Evolutionary conservation across 1,139 yeast species (phyloP), one percentile per base, ranked within the genome.

Genomic region (Lodderomyces theae): DNA sequence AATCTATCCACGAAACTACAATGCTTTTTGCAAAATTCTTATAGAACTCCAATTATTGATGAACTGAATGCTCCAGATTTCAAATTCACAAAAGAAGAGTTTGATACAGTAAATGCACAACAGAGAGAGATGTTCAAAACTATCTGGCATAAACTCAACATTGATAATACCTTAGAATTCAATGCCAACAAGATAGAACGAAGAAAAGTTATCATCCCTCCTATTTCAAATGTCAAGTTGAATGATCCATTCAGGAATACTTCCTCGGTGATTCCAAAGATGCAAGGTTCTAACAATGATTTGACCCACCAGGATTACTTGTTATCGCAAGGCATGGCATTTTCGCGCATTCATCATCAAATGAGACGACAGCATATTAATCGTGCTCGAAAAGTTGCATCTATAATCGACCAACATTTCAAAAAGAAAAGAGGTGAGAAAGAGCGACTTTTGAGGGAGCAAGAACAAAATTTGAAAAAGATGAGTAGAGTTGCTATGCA

Each of bases 381-480:
- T n/a, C 71, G 81, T 47, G 81, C 88, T 2, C 77, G 82, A 52
- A 86, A 80, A 51, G 74, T 89, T 12, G 83, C 97, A 0, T 80
- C 74, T 37, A 86, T 89, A 86, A 69, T 94, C 24, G 97, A 90
- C 46, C 80, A 74, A 39, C 94, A 92, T 64, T 92, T 89, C 66
- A 86, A 85, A 52, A 81, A 89, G 60, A 74, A 86, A 43, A 81
- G 83, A 1, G 96, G 96, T 40, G 96, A 95, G 35, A 89, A 86
- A 49, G 97, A 92, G 50, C 77, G 95, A 47, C 77, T 81, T 45
- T 75, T 76, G 15, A 79, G 80, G 47, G 92, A 85, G 47, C 76
- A 80, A 51, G 90, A 86, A 51, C 85, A 74, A 49, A 79, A 79
- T 45, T 69, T 86, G 46, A 71, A 74, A 43, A 79, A 76, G 43